Evolutionary conservation across 2,329 filamentous ascomycete genomes (phyloP), one percentile per base, ranked within the genome.

Genomic region (Cladobotryum protrusum): DNA sequence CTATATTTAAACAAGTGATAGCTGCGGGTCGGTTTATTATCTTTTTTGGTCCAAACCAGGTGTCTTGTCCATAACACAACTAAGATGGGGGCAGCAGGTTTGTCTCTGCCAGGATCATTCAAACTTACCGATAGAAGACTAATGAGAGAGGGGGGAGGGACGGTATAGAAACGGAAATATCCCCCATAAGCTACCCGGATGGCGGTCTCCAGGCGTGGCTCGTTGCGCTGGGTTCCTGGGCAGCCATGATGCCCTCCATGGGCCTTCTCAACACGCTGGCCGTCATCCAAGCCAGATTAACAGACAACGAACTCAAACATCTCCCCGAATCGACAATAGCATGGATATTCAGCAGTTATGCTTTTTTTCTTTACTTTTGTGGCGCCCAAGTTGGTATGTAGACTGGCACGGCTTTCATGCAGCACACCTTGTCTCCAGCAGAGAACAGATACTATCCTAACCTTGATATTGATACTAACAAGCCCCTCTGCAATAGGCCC

Each of bases 331-430:
- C 79, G 11, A 75, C 72, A 5, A 78, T 85, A 33, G 84, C 83
- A 1, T 90, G 86, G 86, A 86, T 90, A 50, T 86, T 88, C 56
- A 79, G 82, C 56, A 70, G 86, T 45, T 89, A 86, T 58, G 75
- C 81, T 18, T 89, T 88, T 60, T 71, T 89, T 36, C 74, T 83
- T 13, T 87, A 87, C 63, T 84, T 87, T 59, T 81, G 83, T 45
- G 85, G 86, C 12, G 76, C 87, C 1, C 83, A 87, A 59, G 79
- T 87, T 39, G 86, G 65, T 54, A 41, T 45, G 56, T 54, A 29
- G 17, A 43, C 13, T n/a, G 12, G 11, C 5, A 35, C 6, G 7
- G 35, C 7, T 17, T 17, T 15, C 32, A 18, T 14, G 15, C 13
- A 13, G 5, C 18, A 14, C 44, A 2, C 13, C 5, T n/a, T n/a